Conservation (phyloP, 768 basidiomycete species). For the Leccinum imitatum region DNA sequence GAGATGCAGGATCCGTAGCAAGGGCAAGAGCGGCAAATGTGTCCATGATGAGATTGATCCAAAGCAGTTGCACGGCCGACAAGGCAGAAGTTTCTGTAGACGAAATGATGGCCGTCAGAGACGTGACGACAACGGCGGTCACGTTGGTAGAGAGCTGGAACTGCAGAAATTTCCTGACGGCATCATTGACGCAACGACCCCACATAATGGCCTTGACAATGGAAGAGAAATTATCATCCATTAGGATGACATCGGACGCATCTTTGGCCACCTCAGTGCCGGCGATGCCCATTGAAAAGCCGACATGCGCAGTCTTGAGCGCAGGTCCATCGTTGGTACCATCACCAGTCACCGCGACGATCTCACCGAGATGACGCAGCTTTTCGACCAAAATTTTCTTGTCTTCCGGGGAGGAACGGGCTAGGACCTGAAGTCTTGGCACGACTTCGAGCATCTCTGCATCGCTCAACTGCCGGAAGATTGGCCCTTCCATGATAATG, state of each 20-base stretch:
- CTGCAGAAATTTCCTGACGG: slow-evolving; percentile 96
- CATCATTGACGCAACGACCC: slow-evolving; percentile 98
- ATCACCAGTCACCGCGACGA: slow-evolving; percentile 95
- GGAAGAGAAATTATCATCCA: slow-evolving; percentile 96
- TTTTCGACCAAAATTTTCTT: slow-evolving; percentile 92
- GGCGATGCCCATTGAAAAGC: slow-evolving; percentile 95
- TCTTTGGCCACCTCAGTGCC: slow-evolving; percentile 99
- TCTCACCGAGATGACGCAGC: slow-evolving; percentile 81
- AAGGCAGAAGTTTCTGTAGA: slow-evolving; percentile 73
- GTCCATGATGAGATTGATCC: slow-evolving; percentile 99
- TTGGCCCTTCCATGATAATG: slow-evolving; percentile 96
- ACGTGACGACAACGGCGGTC: slow-evolving; percentile 93
- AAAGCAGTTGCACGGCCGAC: slow-evolving; percentile 93
- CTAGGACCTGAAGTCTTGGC: slow-evolving; percentile 92
- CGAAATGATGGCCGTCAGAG: slow-evolving; percentile 85
- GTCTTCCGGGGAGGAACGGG: slow-evolving; percentile 96
- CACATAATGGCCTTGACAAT: slow-evolving; percentile 98
- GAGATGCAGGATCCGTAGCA: slow-evolving; percentile 92
- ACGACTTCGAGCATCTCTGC: slow-evolving; percentile 78
- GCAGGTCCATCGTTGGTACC: slow-evolving; percentile 98
- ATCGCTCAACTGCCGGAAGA: slow-evolving; percentile 77
- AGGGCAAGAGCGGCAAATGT: slow-evolving; percentile 97
- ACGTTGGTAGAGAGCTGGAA: slow-evolving; percentile 95
- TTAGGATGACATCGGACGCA: slow-evolving; percentile 97
- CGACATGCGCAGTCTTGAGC: slow-evolving; percentile 92